Base-by-base conservation (phyloP, 2,329 filamentous ascomycete genomes). In the Dothidotthia symphoricarpi region DNA sequence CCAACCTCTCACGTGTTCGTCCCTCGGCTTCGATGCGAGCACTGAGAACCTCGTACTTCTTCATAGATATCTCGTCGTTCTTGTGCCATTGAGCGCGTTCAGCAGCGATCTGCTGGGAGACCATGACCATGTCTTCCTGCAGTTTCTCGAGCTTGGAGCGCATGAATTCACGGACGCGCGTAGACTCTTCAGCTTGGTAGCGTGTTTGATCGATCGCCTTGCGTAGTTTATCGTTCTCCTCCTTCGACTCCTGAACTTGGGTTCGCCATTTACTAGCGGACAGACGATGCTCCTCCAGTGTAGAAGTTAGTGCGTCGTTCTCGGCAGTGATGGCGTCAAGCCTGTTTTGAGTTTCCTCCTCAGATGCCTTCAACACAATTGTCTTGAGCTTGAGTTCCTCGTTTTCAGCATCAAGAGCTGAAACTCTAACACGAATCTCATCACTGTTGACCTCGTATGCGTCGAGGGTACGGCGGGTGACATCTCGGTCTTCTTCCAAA, bases 111-210 rank as follows among this genome's bases (percentile, higher is more conserved):
- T 95, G 85, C 31, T 81, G 81, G 36, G 87, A 83, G 32, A 88
- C 86, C 39, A 75, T 75, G 22, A 82, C 79, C 84, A 97, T 91
- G 53, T 96, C 88, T 47, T 88, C 80, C 67, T 97, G 90, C 26
- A 98, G 74, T 43, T 82, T 82, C 53, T 91, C 81, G 57, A 96
- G 86, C 67, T 93, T 95, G 63, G 75, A 75, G 51, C 88, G 84
- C 79, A 94, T 90, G 44, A 77, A 82, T 62, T 95, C 88, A 41
- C 89, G 84, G 42, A 94, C 79, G 47, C 85, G 82, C 59, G 90
- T 82, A 57, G 88, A 91, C 69, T 95, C 90, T 57, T 93, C 83
- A 28, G 93, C 80, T 61, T 95, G 89, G 30, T 78, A 78, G 45
- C 83, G 81, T 38, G 95, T 75, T 15, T 82, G 83, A 45, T 83